Evolutionary conservation across 2,329 filamentous ascomycete species (phyloP).

Genomic region (Pseudogymnoascus verrucosus): DNA sequence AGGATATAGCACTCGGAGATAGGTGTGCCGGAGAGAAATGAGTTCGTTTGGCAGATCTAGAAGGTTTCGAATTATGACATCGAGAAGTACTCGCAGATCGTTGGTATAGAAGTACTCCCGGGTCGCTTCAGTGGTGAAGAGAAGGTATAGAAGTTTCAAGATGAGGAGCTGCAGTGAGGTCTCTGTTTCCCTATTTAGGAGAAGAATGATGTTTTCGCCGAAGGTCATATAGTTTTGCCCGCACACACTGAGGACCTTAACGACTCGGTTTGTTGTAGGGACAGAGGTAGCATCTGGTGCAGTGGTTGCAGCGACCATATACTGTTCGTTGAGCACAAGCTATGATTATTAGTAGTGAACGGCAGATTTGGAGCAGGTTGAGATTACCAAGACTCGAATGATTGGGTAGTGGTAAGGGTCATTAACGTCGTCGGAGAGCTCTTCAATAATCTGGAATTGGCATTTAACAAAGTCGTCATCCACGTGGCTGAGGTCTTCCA

Average conservation of each 20-base stretch:
- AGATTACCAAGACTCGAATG: constrained; percentile 77
- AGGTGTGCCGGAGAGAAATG: constrained; percentile 75
- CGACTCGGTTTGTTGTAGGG: constrained; percentile 79
- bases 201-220: constrained; percentile 91
- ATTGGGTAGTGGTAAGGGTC: constrained; percentile 96
- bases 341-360: constrained; percentile 30
- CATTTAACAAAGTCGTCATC: constrained; percentile 76
- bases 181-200: constrained; percentile 90
- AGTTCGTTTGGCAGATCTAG: constrained; percentile 86
- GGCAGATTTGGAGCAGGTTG: constrained; percentile 13
- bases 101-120: constrained; percentile 99
- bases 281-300: constrained; percentile 24
- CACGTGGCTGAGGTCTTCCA: constrained; percentile 68
- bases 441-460: constrained; percentile 81
- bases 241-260: constrained; percentile 79
- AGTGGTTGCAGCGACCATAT: constrained; percentile 71
- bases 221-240: constrained; percentile 84
- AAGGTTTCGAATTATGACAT: constrained; percentile 95
- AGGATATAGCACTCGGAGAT: constrained; percentile 85
- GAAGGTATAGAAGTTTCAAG: constrained; percentile 85
- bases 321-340: constrained; percentile 96
- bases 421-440: constrained; percentile 74
- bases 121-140: constrained; percentile 86
- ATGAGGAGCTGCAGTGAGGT: constrained; percentile 94
- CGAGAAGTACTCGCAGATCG: constrained; percentile 84